phyloP scores from a whole-genome alignment of 805 yeast species.

The Tanozyma kutaoensis region DNA sequence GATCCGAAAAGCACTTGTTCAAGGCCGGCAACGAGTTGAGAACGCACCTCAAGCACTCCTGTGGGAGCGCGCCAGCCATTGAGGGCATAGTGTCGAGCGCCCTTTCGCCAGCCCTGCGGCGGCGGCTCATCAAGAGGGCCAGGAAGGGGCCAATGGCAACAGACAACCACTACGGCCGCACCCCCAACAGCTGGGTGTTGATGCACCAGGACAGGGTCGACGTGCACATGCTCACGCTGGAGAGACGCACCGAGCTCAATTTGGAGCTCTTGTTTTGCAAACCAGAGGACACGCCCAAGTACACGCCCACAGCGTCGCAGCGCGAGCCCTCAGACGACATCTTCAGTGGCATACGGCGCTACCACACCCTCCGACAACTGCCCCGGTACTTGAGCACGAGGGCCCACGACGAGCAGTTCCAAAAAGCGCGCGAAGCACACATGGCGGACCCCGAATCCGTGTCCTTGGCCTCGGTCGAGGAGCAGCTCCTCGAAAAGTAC shows the following conservation, averaged over 20 bases:
- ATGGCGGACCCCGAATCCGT: slow-evolving; percentile 11
- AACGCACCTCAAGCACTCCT: slow-evolving; percentile 38
- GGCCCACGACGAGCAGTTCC: slow-evolving; percentile 5
- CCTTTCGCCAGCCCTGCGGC: slow-evolving; percentile 23
- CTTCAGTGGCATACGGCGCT: slow-evolving; percentile 11
- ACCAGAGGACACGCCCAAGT: slow-evolving; percentile 20
- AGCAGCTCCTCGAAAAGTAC: slow-evolving; percentile 15
- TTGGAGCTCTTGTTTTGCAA: slow-evolving; percentile 58
- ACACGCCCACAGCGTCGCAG: no score
- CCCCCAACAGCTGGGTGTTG: slow-evolving; percentile 73
- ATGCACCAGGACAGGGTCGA: slow-evolving; percentile 58
- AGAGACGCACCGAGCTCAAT: slow-evolving; percentile 53
- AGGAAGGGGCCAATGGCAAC: slow-evolving; percentile 38
- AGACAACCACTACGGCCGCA: slow-evolving; percentile 41
- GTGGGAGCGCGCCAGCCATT: slow-evolving; percentile 28
- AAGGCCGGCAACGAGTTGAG: slow-evolving; percentile 54
- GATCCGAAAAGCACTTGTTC: slow-evolving; percentile 60
- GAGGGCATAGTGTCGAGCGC: slow-evolving; percentile 65
- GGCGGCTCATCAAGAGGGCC: slow-evolving; percentile 36
- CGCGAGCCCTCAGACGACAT: slow-evolving; percentile 9
- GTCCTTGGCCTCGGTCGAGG: slow-evolving; percentile 11
- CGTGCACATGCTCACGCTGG: slow-evolving; percentile 62
- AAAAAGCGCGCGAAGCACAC: slow-evolving; percentile 15
- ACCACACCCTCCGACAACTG: slow-evolving; percentile 19
- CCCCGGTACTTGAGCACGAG: neutral